Evolutionary conservation across 2,329 filamentous ascomycete genomes (phyloP), one percentile per base, ranked within the genome.

Genomic region (Xylaria arbuscula): DNA sequence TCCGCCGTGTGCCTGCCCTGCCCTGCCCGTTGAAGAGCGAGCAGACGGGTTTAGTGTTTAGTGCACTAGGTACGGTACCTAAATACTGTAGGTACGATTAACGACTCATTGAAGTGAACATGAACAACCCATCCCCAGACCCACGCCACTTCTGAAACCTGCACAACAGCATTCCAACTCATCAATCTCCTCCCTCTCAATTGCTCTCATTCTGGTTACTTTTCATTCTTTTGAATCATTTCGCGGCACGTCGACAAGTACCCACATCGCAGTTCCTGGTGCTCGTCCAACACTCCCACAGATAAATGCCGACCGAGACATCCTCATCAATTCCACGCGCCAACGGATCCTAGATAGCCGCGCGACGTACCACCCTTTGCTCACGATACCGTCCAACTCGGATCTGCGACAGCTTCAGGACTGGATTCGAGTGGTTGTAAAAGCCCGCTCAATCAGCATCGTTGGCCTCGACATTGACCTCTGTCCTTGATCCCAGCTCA

Each of bases 271-370:
- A 62, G 51, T 62, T 38, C 50, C 60, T 24, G 15, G 15, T 28
- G 40, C 47, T 53, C 50, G 47, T 64, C 55, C 61, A 50, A 42
- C 47, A 55, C 57, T 36, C 40, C 40, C 48, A n/a, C 51, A 64
- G 62, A 54, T 63, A 47, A 68, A 70, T 70, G 70, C 68, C 70
- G 63, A 67, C 63, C 61, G 61, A 70, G 66, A 71, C 64, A 70
- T 64, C 58, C 62, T 67, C 66, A 72, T 72, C 36, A 66, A 66
- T 67, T 65, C 64, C 58, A 61, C 71, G 67, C 72, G 67, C 67
- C 68, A 71, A 66, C 55, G 62, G 66, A 66, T 32, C 63, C 54
- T 55, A 24, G 60, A 68, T 64, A 67, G 60, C 64, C 71, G 71
- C 73, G 72, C 71, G 69, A 73, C 70, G 54, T 24, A 34, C 32